Conservation (phyloP, 805 yeast genomes). For the Wickerhamomyces canadensis region DNA sequence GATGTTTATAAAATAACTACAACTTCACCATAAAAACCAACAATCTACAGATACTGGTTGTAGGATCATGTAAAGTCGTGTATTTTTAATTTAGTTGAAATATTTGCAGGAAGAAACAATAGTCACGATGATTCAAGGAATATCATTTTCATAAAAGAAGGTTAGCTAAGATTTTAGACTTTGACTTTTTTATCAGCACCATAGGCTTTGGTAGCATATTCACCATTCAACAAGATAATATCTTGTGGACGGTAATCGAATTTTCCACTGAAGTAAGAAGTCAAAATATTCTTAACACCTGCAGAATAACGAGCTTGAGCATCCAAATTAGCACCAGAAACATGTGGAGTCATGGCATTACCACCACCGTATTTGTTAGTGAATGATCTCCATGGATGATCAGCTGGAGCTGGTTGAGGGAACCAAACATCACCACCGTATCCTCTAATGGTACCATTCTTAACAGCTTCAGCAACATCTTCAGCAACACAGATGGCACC, state of each 20-base stretch:
- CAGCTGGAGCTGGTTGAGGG: conserved; percentile 77
- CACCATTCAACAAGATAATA: conserved; percentile 64
- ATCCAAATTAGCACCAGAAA: conserved; percentile 74
- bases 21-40: too few species aligned
- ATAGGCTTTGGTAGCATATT: conserved; percentile 68
- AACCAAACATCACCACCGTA: conserved; percentile 86
- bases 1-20: too few species aligned
- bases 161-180: too few species aligned
- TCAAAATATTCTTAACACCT: conserved; percentile 63
- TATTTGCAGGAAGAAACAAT: too few species aligned
- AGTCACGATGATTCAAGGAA: too few species aligned
- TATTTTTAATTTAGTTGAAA: too few species aligned
- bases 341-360: conserved; percentile 82
- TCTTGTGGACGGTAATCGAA: conserved; percentile 72
- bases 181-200: conserved; percentile 43
- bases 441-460: conserved; percentile 64
- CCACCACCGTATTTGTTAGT: conserved; percentile 64
- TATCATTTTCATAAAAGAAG: too few species aligned
- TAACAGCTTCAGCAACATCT: conserved; percentile 71
- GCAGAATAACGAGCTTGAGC: conserved; percentile 71
- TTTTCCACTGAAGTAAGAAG: conserved; percentile 55
- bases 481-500: conserved; percentile 73
- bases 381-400: conserved; percentile 75
- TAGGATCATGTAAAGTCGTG: too few species aligned
- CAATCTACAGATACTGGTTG: too few species aligned